A percentile compares a stretch with the other conserved stretches of the same genome.
phyloP scores from a whole-genome alignment of 192 early-diverging fungal species.

The Linnemannia schmuckeri region DNA sequence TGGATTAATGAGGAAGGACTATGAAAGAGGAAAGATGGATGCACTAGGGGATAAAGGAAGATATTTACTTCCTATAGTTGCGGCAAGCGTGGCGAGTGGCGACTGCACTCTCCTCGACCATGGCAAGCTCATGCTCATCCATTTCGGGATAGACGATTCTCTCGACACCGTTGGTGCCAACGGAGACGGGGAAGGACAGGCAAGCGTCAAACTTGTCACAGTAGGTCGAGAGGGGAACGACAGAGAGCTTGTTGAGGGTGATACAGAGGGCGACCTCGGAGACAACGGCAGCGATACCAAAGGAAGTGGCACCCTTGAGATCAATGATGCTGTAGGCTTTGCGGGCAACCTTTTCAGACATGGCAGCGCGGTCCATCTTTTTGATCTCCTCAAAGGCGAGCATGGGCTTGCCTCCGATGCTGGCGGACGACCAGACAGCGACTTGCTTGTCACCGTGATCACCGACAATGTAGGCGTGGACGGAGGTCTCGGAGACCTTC shows the following conservation, averaged over 20 bases:
- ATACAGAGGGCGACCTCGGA: conserved; percentile 77
- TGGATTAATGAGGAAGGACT: background rate
- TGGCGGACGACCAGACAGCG: conserved; percentile 82
- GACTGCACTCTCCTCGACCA: conserved; percentile 66
- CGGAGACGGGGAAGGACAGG: conserved; percentile 82
- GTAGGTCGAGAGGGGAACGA: conserved; percentile 80
- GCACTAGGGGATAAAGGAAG: background rate
- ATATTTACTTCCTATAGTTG: conserved; percentile 56
- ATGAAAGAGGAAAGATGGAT: background rate
- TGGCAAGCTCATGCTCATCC: conserved; percentile 67
- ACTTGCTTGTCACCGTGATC: conserved; percentile 93
- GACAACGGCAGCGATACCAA: conserved; percentile 86
- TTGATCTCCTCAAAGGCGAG: conserved; percentile 73
- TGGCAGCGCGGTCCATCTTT: conserved; percentile 63
- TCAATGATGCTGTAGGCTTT: conserved; percentile 91
- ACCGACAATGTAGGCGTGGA: conserved; percentile 87
- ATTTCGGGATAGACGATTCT: conserved; percentile 79
- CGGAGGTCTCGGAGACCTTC: conserved; percentile 75
- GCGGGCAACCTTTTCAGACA: conserved; percentile 71
- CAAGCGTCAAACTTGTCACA: conserved; percentile 72
- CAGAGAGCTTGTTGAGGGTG: conserved; percentile 75
- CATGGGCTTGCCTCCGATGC: conserved; percentile 78
- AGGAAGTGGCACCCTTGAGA: conserved; percentile 88
- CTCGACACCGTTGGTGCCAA: conserved; percentile 80
- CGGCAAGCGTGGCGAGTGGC: conserved; percentile 68